Base-by-base conservation (phyloP, 768 basidiomycete species). In the Xerocomellus chrysenteron region DNA sequence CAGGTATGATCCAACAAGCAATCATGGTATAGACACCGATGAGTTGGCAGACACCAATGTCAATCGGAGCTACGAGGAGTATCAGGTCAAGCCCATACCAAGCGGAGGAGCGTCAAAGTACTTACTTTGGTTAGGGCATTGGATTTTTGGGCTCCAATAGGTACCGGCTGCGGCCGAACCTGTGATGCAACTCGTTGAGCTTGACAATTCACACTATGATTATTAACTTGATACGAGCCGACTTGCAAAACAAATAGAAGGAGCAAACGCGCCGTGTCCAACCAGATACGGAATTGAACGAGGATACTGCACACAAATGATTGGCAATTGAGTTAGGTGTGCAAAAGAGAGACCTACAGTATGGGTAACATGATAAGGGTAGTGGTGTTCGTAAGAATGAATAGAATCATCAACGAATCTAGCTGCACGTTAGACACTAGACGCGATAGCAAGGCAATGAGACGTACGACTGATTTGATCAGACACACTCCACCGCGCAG, bases 1-100 rank as follows among this genome's bases (percentile, higher is more conserved):
- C 67, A 24, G 85, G 85, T 48, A 76, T 68, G 40, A 83, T 61
- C 85, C 85, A 86, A 60, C 76, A 81, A 41, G 74, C 76, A 1
- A 82, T 61, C 48, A 82, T 55, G 36, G 83, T 78, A 58, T 76
- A 84, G 6, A 78, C 62, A 52, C 77, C 76, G 37, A 84, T 68
- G 10, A 82, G 67, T 51, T 71, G 72, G 62, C 84, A 86, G n/a
- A 78, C 66, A 11, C 73, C 76, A 50, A 71, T 67, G 43, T 76
- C 69, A 57, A 78, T 73, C 11, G 72, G 62, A 51, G 74, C 80
- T 81, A 48, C 7, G 21, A 37, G 26, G 52, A 40, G 21, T 2
- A 26, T 49, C 17, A 26, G 7, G 17, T 47, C 11, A 52, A 28
- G 19, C 21, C 17, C 7, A 47, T 28, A 35, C 16, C n/a, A 40